A percentile compares a stretch with the other conserved stretches of the same genome.
Conservation (phyloP, 805 yeast species). For the Spathaspora passalidarum region DNA sequence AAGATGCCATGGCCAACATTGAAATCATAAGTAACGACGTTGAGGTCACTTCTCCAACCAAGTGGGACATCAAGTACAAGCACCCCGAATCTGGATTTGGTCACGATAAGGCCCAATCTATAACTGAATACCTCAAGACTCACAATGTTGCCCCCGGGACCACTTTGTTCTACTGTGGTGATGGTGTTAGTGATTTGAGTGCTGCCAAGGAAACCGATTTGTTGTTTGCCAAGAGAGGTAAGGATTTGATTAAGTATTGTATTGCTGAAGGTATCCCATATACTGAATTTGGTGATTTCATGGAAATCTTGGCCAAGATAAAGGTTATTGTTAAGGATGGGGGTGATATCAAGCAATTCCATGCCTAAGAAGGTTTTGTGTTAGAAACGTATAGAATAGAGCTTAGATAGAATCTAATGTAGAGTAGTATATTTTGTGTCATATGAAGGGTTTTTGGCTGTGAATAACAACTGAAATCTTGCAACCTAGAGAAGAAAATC, state of each 20-base stretch:
- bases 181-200: conserved; percentile 91
- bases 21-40: conserved; percentile 84
- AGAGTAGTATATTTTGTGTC: too few species aligned
- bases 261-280: conserved; percentile 76
- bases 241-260: conserved; percentile 85
- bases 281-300: conserved; percentile 74
- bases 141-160: conserved; percentile 28
- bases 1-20: conserved; percentile 65
- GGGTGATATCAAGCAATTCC: conserved; percentile 16
- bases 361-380: neutral
- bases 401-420: neutral
- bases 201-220: conserved; percentile 96
- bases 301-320: conserved; percentile 67
- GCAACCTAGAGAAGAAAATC: too few species aligned
- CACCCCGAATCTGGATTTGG: conserved; percentile 85
- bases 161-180: conserved; percentile 86
- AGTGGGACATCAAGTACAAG: conserved; percentile 83
- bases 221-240: conserved; percentile 89
- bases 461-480: too few species aligned
- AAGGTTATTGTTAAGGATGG: conserved; percentile 46
- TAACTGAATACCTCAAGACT: conserved; percentile 44
- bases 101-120: conserved; percentile 88
- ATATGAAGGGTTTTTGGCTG: too few species aligned
- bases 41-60: conserved; percentile 47
- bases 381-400: neutral